Base-by-base conservation (phyloP, 352 stramenopile genomes). In the Blastocystis sp. region DNA sequence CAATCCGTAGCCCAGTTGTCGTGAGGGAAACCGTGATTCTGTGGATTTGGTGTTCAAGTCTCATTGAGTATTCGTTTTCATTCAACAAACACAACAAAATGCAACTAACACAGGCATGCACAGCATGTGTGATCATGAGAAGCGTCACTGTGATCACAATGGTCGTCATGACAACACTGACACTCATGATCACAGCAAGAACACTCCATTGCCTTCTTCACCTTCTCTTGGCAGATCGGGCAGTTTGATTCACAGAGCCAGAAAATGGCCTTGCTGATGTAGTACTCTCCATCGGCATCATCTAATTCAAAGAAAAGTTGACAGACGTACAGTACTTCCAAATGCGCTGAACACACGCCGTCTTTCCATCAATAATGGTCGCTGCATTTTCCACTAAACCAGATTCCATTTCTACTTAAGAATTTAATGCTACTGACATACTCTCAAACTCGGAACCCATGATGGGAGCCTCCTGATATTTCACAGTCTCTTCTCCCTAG, bases 181-280 rank as follows among this genome's bases (percentile, higher is more conserved):
- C 61, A 72, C 2, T 48, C 34, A 72, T 72, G 24, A 44, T 24
- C 29, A 14, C 24, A 11, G 38, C 24, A 44, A 2, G 24, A 42
- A 4, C 38, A 6, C n/a, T 69, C 57, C 24, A 69, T 2, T 69
- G 32, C 29, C 61, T 49, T 44, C 27, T 72, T 72, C 29, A 36
- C 34, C 61, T 72, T 72, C 32, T 48, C 32, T 48, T 27, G 27
- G 9, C 61, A 72, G 4, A 49, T 49, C 6, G 36, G 34, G 32
- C 61, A 72, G 4, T 72, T 42, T 21, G n/a, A 24, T 27, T 48
- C n/a, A 46, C 61, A 72, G 8, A 36, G 27, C 65, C 65, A 78
- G 48, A 78, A 57, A 21, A 78, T 34, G 8, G 48, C 65, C 32
- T 78, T 78, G 32, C 48, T 56, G 38, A 78, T 78, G 38, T 78